Conservation (phyloP, 805 yeast species). For the Brettanomyces custersianus region DNA sequence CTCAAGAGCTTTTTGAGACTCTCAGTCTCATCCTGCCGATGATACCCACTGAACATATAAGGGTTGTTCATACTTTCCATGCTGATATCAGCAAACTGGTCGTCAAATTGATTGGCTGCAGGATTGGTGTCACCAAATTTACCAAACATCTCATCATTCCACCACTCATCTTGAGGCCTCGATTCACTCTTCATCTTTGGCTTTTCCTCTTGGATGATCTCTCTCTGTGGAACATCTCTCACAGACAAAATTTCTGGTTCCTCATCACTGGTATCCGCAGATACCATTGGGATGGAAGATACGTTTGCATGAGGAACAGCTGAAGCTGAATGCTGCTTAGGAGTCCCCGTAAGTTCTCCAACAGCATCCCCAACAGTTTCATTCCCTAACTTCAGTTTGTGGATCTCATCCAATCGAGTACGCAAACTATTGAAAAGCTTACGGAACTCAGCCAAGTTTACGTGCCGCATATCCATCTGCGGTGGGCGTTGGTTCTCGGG, state of each 20-base stretch:
- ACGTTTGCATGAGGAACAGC: no score
- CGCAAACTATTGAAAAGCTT: background rate
- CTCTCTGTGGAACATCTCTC: background rate
- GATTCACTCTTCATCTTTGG: no score
- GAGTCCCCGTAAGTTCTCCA: background rate
- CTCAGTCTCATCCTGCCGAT: constrained; percentile 12
- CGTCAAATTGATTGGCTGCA: background rate
- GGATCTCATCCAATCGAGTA: background rate
- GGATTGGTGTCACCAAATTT: background rate
- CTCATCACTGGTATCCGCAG: constrained; percentile 4
- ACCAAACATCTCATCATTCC: background rate
- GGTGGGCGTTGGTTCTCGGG: background rate
- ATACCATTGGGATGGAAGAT: no score
- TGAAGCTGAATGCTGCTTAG: no score
- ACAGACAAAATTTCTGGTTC: background rate
- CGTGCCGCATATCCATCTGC: background rate
- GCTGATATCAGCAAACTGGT: no score
- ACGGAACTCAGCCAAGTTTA: constrained; percentile 2
- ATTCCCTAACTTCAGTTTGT: background rate
- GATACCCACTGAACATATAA: no score
- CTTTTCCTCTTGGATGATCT: no score
- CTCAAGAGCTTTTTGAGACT: constrained; percentile 15
- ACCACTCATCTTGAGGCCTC: background rate
- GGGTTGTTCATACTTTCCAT: no score
- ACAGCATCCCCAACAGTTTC: background rate